Percentiles rank a stretch among this genome's conserved stretches.
These are phyloP conservation scores for Blastocystis sp. DNA, from an alignment of 352 stramenopile genomes.

Conservation along the genomic window DNA sequence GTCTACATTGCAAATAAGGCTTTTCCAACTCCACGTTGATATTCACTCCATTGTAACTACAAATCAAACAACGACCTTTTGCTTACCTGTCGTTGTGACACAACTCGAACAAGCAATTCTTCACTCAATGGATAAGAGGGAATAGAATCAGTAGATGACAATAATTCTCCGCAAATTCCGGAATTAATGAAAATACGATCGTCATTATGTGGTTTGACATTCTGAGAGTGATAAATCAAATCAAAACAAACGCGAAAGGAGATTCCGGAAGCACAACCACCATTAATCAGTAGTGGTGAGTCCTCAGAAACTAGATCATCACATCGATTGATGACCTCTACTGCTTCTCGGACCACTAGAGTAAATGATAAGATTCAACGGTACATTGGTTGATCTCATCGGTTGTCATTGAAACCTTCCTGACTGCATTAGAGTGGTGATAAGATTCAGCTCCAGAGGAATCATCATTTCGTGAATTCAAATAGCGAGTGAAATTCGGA, in stretches of 20 bases:
- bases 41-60: conserved; percentile 8
- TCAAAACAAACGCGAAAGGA: background rate
- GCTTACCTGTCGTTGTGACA: background rate
- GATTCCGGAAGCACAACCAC: conserved; percentile 15
- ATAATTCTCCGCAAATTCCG: background rate
- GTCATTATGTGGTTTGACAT: conserved; percentile 46
- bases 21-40: conserved; percentile 5
- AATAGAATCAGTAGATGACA: background rate
- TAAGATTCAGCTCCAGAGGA: background rate
- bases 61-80: too few species aligned
- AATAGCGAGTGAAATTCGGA: background rate
- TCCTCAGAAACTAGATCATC: background rate
- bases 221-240: background rate
- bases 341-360: conserved; percentile 23
- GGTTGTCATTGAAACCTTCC: background rate
- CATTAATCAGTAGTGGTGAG: background rate
- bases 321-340: background rate
- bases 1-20: conserved; percentile 33
- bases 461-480: background rate
- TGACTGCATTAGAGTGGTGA: background rate
- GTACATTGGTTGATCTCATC: conserved; percentile 11
- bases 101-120: background rate
- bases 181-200: conserved; percentile 32
- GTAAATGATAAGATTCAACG: background rate
- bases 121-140: background rate